Base-by-base conservation (phyloP, 2,329 filamentous ascomycete genomes). In the Massarina eburnea region DNA sequence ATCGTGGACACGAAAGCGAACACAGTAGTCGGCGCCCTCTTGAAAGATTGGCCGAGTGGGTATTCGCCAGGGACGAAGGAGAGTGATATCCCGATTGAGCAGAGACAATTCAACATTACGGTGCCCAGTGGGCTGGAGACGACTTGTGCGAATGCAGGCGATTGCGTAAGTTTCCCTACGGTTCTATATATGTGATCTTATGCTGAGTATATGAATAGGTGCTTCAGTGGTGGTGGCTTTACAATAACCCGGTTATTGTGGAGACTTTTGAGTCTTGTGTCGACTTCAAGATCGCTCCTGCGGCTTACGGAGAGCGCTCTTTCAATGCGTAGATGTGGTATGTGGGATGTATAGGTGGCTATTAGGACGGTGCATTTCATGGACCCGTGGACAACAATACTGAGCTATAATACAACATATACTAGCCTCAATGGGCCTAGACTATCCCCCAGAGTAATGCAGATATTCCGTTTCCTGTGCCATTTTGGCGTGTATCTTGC, bases 231-330 rank as follows among this genome's bases (percentile, higher is more conserved):
- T 61, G 56, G 56, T 61, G 58, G 58, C 51, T 52, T 20, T 57
- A 79, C 77, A 75, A 63, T 81, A 26, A 20, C 4, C 20, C 35
- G 8, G 15, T 24, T 24, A 80, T 54, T 76, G 59, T 76, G 45
- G 81, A 84, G 72, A 82, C 81, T 2, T 84, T 84, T 56, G 78
- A 82, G 68, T 77, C 75, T 42, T 84, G 81, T 62, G 70, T 83
- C 34, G 81, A 84, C 56, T 83, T 85, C 52, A 71, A 63, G 39
- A 64, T 75, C 29, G 55, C 39, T 12, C 44, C 41, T 34, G 42
- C 52, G 32, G 48, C 36, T 18, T 32, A 38, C n/a, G 49, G 39
- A 24, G 43, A 45, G 37, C 45, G 45, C 2, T 30, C 40, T 2
- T 51, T 58, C 22, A 52, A 14, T 18, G 42, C 50, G 17, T 48